Evolutionary conservation across 164 flowering plant genomes (phyloP).

Genomic region (Dillenia suffruticosa): DNA sequence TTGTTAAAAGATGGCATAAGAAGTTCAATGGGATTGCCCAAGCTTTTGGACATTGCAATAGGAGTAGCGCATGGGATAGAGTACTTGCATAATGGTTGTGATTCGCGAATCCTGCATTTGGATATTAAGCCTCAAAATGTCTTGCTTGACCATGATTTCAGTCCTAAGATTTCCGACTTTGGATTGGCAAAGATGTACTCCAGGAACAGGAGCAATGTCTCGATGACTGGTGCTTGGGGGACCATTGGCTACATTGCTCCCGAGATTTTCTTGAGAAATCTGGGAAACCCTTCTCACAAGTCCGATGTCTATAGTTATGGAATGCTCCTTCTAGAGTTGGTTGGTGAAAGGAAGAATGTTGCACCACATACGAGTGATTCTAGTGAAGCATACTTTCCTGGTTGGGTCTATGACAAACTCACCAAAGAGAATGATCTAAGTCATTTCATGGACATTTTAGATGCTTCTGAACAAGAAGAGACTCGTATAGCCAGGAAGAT

Average conservation of each 20-base stretch:
- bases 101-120: constrained; percentile 16
- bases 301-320: constrained; percentile 23
- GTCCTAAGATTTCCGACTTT: constrained; percentile 25
- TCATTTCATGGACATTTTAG: background rate
- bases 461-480: constrained; percentile 8
- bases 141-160: constrained; percentile 16
- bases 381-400: constrained; percentile 6
- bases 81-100: constrained; percentile 18
- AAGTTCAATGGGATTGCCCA: constrained; percentile 6
- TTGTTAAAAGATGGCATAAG: background rate
- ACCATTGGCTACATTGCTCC: constrained; percentile 24
- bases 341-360: constrained; percentile 8
- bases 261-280: constrained; percentile 10
- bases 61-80: constrained; percentile 17
- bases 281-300: constrained; percentile 12
- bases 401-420: constrained; percentile 12
- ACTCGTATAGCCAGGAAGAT: constrained; percentile 6
- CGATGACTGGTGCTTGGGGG: constrained; percentile 8
- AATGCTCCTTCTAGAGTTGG: constrained; percentile 19
- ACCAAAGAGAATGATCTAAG: background rate
- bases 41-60: constrained; percentile 12
- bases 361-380: background rate
- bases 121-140: constrained; percentile 25
- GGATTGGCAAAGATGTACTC: constrained; percentile 20
- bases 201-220: background rate